Conservation (phyloP, 108 stramenopile species). For the Conticribra weissflogii region DNA sequence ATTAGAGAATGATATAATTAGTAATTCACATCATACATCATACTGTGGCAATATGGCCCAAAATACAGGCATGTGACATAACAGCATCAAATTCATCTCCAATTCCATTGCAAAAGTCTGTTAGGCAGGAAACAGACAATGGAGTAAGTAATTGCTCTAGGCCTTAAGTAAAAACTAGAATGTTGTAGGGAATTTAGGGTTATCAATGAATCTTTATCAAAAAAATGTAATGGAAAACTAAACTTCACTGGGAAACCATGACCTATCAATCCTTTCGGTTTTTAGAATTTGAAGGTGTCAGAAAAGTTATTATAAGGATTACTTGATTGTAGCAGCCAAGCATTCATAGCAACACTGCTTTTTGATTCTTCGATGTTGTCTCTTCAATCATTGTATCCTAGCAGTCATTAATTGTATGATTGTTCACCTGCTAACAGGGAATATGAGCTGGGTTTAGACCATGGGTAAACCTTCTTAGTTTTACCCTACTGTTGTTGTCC, state of each 20-base stretch:
- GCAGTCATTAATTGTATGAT: constrained; percentile 96
- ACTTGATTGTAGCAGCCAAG: constrained; percentile 96
- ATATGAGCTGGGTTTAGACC: constrained; percentile 98
- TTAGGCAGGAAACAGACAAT: too few relatives aligned
- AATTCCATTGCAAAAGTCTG: too few relatives aligned
- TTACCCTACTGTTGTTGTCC: constrained; percentile 66
- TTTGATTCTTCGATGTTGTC: constrained; percentile 96
- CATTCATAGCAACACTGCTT: constrained; percentile 88
- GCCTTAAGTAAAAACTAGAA: too few relatives aligned
- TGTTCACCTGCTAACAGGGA: constrained; percentile 97
- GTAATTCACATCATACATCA: too few relatives aligned
- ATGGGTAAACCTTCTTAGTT: constrained; percentile 86
- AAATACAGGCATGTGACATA: too few relatives aligned
- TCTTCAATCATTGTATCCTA: constrained; percentile 97
- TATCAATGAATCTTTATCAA: too few relatives aligned
- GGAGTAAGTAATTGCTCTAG: too few relatives aligned
- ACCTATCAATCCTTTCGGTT: constrained; percentile 97
- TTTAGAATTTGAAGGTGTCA: constrained; percentile 96
- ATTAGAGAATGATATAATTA: too few relatives aligned
- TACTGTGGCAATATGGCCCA: too few relatives aligned
- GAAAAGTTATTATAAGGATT: constrained; percentile 99
- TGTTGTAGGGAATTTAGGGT: too few relatives aligned
- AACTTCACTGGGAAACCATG: constrained; percentile 96
- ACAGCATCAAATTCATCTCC: too few relatives aligned
- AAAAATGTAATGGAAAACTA: too few relatives aligned